Conservation (phyloP, 169 alveolate species). For the Cryptosporidium sp. region DNA sequence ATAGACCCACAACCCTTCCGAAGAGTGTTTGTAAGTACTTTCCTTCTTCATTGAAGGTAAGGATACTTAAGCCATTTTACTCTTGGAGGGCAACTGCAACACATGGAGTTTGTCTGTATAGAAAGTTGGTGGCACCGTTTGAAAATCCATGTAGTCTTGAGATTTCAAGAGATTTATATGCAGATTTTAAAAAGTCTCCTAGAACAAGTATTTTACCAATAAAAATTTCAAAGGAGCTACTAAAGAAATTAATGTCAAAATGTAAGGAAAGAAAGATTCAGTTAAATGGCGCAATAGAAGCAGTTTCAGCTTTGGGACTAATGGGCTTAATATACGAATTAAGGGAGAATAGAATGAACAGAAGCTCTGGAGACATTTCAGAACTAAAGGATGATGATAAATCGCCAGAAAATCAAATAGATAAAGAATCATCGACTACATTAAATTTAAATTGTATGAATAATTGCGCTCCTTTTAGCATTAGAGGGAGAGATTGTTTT, state of each 20-base stretch:
- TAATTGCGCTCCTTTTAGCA: conserved; percentile 25
- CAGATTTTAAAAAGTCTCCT: conserved; percentile 66
- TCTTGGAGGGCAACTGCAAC: conserved; percentile 75
- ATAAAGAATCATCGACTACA: background rate
- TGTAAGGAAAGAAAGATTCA: conserved; percentile 65
- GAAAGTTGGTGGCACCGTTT: conserved; percentile 71
- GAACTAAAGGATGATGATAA: conserved; percentile 22
- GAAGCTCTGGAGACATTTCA: conserved; percentile 42
- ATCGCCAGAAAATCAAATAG: background rate
- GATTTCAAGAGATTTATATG: conserved; percentile 71
- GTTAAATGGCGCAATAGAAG: conserved; percentile 69
- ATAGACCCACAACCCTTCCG: conserved; percentile 42
- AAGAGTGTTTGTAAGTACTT: conserved; percentile 66
- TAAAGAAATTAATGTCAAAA: conserved; percentile 24
- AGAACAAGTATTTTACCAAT: conserved; percentile 71
- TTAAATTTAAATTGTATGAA: conserved; percentile 36
- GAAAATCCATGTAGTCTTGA: conserved; percentile 66
- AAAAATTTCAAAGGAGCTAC: conserved; percentile 14
- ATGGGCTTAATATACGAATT: conserved; percentile 67
- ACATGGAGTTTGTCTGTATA: conserved; percentile 70
- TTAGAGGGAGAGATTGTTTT: conserved; percentile 25
- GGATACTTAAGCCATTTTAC: conserved; percentile 50
- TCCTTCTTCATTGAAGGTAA: conserved; percentile 68
- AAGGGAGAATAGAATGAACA: conserved; percentile 28
- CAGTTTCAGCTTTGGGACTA: conserved; percentile 64